Evolutionary conservation across 2,329 filamentous ascomycete genomes (phyloP).

Genomic region (Pseudogymnoascus sp.): DNA sequence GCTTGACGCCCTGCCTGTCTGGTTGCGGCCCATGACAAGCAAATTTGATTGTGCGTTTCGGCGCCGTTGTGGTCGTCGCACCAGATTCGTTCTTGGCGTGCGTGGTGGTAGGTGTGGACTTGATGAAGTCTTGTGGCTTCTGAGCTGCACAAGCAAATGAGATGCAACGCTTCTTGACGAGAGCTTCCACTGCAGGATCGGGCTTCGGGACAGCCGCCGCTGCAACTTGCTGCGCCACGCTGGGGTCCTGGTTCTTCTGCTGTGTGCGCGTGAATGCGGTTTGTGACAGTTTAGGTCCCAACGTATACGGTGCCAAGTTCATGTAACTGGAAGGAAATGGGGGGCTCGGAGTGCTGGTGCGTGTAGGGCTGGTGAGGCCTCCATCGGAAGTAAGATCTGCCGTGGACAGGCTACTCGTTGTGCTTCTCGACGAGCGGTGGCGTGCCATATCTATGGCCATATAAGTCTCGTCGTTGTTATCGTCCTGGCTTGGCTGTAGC

Average conservation of each 20-base stretch:
- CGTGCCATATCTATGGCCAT: slow-evolving; percentile 33
- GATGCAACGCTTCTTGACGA: slow-evolving; percentile 79
- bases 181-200: slow-evolving; percentile 53
- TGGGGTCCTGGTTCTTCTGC: neutral
- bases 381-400: slow-evolving; percentile 93
- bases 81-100: slow-evolving; percentile 35
- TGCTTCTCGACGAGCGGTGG: slow-evolving; percentile 62
- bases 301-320: slow-evolving; percentile 27
- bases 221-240: slow-evolving; percentile 23
- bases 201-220: slow-evolving; percentile 30
- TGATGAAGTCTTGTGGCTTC: slow-evolving; percentile 30
- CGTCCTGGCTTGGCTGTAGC: slow-evolving; percentile 59
- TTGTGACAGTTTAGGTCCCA: slow-evolving; percentile 17
- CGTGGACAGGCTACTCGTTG: slow-evolving; percentile 72
- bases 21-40: slow-evolving; percentile 55
- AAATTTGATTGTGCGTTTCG: slow-evolving; percentile 62
- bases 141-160: slow-evolving; percentile 74
- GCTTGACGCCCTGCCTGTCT: neutral
- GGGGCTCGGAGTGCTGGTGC: slow-evolving; percentile 81
- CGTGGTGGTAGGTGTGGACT: slow-evolving; percentile 32
- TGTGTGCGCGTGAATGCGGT: slow-evolving; percentile 13
- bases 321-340: slow-evolving; percentile 55
- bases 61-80: slow-evolving; percentile 28
- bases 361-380: slow-evolving; percentile 80
- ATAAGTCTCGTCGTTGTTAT: slow-evolving; percentile 36